phyloP scores from a whole-genome alignment of 495 filamentous ascomycete species.

The Trichoderma asperelloides region DNA sequence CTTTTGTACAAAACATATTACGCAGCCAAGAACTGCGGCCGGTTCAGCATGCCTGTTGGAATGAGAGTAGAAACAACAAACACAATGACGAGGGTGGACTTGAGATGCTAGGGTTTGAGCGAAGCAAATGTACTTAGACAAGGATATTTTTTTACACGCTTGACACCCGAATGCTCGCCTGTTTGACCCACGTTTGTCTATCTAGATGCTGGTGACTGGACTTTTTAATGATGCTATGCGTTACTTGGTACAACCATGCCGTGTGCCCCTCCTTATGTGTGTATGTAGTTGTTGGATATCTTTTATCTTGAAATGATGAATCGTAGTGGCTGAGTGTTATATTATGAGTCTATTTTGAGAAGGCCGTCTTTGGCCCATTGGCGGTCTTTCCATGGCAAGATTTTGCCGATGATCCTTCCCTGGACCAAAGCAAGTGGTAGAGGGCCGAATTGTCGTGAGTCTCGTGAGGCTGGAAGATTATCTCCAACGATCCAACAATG shows the following conservation, averaged over 20 bases:
- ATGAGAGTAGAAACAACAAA: background rate
- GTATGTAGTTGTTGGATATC: background rate
- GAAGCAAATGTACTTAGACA: conserved; percentile 24
- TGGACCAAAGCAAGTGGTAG: conserved; percentile 74
- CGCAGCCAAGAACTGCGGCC: background rate
- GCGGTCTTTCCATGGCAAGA: conserved; percentile 39
- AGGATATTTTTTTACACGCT: conserved; percentile 3
- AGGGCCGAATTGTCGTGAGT: conserved; percentile 80
- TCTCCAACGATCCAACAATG: conserved; percentile 87
- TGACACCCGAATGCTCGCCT: background rate
- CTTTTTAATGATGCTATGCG: background rate
- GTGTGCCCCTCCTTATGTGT: background rate
- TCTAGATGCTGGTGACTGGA: conserved; percentile 2
- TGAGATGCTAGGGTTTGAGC: conserved; percentile 7
- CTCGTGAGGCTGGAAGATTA: conserved; percentile 71
- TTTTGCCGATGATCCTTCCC: conserved; percentile 72
- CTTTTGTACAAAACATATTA: conserved; percentile 9
- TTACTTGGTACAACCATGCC: background rate
- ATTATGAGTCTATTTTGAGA: conserved; percentile 5
- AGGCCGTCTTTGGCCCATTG: conserved; percentile 23
- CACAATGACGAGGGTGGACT: background rate
- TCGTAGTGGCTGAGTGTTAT: background rate
- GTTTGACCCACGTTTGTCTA: background rate
- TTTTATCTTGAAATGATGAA: background rate
- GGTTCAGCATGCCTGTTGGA: background rate